Conservation (phyloP, 495 filamentous ascomycete species). For the Viridothelium virens region DNA sequence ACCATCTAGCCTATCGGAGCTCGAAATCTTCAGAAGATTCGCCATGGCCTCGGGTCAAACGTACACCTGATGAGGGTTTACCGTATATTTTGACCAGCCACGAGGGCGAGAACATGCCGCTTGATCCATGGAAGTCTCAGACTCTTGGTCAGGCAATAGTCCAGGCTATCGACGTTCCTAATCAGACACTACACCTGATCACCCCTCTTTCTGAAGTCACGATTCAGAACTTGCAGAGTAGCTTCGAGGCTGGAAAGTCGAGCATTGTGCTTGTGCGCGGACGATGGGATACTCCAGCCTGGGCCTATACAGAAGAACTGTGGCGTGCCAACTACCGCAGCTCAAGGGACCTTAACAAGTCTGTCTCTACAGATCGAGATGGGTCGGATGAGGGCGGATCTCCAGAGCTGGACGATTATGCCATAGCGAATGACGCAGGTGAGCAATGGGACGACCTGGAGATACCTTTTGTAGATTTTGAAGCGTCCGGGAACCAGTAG, state of each 20-base stretch:
- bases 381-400: background rate
- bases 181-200: slow-evolving; percentile 44
- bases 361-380: background rate
- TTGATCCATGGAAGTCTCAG: slow-evolving; percentile 41
- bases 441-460: background rate
- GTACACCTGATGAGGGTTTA: slow-evolving; percentile 18
- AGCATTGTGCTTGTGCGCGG: slow-evolving; percentile 46
- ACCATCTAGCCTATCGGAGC: background rate
- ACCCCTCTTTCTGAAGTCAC: slow-evolving; percentile 39
- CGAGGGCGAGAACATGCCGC: slow-evolving; percentile 16
- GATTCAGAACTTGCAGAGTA: slow-evolving; percentile 12
- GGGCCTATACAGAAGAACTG: slow-evolving; percentile 51
- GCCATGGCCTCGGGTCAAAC: slow-evolving; percentile 10
- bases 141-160: slow-evolving; percentile 47
- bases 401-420: background rate
- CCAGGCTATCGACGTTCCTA: slow-evolving; percentile 45
- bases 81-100: slow-evolving; percentile 20
- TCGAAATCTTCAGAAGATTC: background rate
- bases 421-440: background rate
- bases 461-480: background rate
- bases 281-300: slow-evolving; percentile 50
- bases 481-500: background rate
- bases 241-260: background rate
- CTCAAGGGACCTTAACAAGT: background rate
- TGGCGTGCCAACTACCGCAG: background rate